Conservation (phyloP, 257 asterid species). For the Solanum appendiculatum region DNA sequence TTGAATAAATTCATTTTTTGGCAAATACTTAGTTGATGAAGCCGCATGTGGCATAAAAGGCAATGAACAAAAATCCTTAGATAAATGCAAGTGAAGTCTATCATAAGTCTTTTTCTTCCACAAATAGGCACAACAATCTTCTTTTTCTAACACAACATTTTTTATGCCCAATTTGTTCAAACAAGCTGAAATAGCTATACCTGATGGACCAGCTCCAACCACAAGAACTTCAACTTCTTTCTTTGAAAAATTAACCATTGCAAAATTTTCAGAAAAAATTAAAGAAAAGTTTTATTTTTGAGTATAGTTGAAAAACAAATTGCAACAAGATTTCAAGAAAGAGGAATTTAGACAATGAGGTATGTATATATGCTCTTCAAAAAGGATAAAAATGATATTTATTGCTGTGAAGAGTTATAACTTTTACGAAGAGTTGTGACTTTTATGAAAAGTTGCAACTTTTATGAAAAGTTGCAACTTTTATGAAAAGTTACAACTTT, state of each 20-base stretch:
- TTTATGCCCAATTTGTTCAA: conserved; percentile 24
- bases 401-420: no score
- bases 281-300: not conserved
- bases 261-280: not conserved
- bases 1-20: conserved; percentile 20
- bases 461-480: no score
- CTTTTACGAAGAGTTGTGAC: no score
- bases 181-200: conserved; percentile 45
- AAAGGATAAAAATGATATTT: not conserved
- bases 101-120: conserved; percentile 50
- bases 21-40: conserved; percentile 22
- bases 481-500: no score
- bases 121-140: conserved; percentile 40
- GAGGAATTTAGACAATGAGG: not conserved
- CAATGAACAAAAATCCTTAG: conserved; percentile 40
- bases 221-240: conserved; percentile 20
- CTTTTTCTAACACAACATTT: conserved; percentile 41
- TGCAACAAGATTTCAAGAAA: not conserved
- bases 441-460: no score
- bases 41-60: conserved; percentile 40
- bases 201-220: conserved; percentile 52
- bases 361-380: not conserved
- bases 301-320: not conserved
- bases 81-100: conserved; percentile 42
- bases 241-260: not conserved